Evolutionary conservation across 768 basidiomycete genomes (phyloP), one percentile per base, ranked within the genome.

Genomic region (Suillus americanus): DNA sequence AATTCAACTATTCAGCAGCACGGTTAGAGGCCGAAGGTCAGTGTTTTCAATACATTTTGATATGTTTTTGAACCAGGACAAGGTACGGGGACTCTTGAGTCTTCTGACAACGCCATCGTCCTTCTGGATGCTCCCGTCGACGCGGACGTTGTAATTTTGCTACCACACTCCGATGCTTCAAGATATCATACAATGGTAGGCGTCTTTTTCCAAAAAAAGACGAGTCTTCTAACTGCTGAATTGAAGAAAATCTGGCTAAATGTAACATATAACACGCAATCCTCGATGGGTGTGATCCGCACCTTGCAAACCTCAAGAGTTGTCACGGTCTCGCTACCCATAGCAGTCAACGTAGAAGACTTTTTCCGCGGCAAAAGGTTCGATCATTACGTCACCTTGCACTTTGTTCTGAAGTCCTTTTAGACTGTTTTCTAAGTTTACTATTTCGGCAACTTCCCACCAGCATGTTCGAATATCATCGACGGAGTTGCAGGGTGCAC

Each of bases 261-360:
- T 40, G 83, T 91, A 20, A 86, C 89, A 60, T 99, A 97, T 74
- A 79, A 75, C 7, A 91, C 92, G 0, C 71, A 70, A 7, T 67
- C 78, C 1, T 85, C 90, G 64, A 83, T 88, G 1, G 76, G 76
- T 3, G 67, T 89, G 5, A 75, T 75, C 18, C 84, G 94, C 43
- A 83, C 75, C 6, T 74, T 93, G 33, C 80, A 79, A 45, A 79
- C 85, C 37, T 81, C 84, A 14, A 83, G 85, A 64, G 75, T 82
- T 3, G 80, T 96, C 5, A 81, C 84, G 16, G 87, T 90, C 8
- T 83, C 90, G 0, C 80, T 98, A 4, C 96, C 97, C 0, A 81
- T 99, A 51, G 86, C 91, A 3, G 92, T 98, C 64, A 97, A 96
- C 64, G 97, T 99, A 0, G 92, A 98, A 76, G 97, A 99, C 74